Base-by-base conservation (phyloP, 192 early-diverging fungal genomes). In the Rhizophagus prolifer region DNA sequence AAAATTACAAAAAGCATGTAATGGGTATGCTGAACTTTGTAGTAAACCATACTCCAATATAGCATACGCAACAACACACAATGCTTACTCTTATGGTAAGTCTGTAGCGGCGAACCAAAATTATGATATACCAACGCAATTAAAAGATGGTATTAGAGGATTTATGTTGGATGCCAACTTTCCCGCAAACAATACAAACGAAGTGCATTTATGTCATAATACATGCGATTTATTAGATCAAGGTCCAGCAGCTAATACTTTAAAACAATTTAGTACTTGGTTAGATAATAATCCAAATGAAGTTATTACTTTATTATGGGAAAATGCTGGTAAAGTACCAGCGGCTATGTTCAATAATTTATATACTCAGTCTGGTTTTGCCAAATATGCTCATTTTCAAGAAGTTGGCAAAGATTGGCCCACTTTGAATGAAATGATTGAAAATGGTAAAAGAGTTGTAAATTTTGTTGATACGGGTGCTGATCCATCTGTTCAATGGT, bases 291-390 rank as follows among this genome's bases (percentile, higher is more conserved):
- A 95, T 75, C 85, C 83, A 28, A 84, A 90, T 78, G 92, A 95
- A 79, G 89, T 95, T 10, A 66, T 95, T 10, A 91, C 92, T 21
- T 90, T 95, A 63, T 90, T 91, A 74, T 86, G 93, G 80, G 88
- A 91, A 67, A 94, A 94, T 78, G 76, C 81, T 9, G 85, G 80
- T 59, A 82, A 81, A 4, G 86, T 92, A 64, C 28, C 81, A 58
- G 63, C 87, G 2, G 63, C 80, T 14, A 82, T 82, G 6, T 91
- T 90, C 54, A 74, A 87, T 31, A 79, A 72, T 74, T 77, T 82
- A 41, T 93, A 91, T 69, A 67, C 79, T 21, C 73, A 82, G 30
- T 84, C 86, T 0, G 88, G 89, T 26, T 72, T 92, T 36, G 81
- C 79, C 70, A 79, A 85, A 10, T 92, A 90, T 67, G 65, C 81